Percentiles rank a stretch among this genome's conserved stretches.
phyloP scores from a whole-genome alignment of 768 basidiomycete species.

The Podaxis rugospora region DNA sequence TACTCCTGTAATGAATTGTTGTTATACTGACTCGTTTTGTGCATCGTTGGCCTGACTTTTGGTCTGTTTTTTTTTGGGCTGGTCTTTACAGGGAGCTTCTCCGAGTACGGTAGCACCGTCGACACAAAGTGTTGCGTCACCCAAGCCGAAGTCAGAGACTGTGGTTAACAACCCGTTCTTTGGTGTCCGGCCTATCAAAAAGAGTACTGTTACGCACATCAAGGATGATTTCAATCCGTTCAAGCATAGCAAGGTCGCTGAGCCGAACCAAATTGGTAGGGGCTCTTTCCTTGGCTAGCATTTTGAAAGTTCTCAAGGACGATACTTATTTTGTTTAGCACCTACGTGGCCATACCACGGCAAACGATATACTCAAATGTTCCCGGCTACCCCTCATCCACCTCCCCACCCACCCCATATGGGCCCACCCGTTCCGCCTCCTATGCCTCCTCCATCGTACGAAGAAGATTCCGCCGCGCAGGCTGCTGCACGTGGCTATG shows the following conservation, averaged over 20 bases:
- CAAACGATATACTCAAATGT: conserved; percentile 79
- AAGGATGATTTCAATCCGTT: conserved; percentile 99
- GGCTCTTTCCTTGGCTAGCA: conserved; percentile 14
- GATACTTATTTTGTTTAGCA: conserved; percentile 32
- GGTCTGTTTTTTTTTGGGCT: neutral
- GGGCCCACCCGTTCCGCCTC: conserved; percentile 61
- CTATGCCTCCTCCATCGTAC: conserved; percentile 70
- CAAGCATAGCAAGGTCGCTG: conserved; percentile 78
- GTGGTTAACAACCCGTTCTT: conserved; percentile 85
- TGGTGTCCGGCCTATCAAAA: conserved; percentile 73
- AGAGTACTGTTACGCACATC: conserved; percentile 70
- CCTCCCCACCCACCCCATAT: conserved; percentile 66
- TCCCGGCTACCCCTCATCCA: conserved; percentile 58
- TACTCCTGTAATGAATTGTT: conserved; percentile 50
- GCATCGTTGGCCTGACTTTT: neutral
- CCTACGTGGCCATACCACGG: conserved; percentile 87
- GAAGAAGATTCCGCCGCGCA: conserved; percentile 72
- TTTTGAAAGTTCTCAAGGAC: neutral
- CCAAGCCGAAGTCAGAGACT: conserved; percentile 60
- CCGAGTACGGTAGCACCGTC: conserved; percentile 42
- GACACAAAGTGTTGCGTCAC: conserved; percentile 42
- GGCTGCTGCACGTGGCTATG: conserved; percentile 53
- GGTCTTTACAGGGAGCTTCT: conserved; percentile 10
- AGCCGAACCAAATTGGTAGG: conserved; percentile 72
- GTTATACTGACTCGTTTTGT: conserved; percentile 19